A percentile compares a stretch with the other conserved stretches of the same genome.
Evolutionary conservation across 768 basidiomycete species (phyloP).

Genomic region (Calvatia gigantea): DNA sequence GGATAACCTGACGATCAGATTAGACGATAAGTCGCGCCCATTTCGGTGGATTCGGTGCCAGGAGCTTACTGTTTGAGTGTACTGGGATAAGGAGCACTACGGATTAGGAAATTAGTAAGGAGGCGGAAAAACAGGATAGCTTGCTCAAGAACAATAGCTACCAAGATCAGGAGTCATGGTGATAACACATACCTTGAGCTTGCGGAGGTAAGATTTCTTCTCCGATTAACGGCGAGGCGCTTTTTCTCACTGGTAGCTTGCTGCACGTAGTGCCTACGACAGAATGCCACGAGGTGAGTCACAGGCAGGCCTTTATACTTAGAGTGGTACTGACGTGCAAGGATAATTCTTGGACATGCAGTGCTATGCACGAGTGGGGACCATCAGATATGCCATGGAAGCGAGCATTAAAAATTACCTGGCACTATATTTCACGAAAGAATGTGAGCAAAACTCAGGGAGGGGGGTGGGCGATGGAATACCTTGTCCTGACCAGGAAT

Average conservation of each 20-base stretch:
- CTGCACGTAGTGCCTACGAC: conserved; percentile 68
- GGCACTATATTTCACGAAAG: conserved; percentile 43
- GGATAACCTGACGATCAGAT: conserved; percentile 18
- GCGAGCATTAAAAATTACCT: conserved; percentile 40
- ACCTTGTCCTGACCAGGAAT: conserved; percentile 83
- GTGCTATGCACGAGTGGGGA: conserved; percentile 46
- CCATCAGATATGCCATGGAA: conserved; percentile 9
- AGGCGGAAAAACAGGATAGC: conserved; percentile 12
- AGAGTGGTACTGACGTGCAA: conserved; percentile 67
- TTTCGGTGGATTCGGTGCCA: background rate
- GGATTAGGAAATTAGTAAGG: conserved; percentile 18
- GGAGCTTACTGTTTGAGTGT: conserved; percentile 36
- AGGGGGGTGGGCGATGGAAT: conserved; percentile 15
- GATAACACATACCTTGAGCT: conserved; percentile 42
- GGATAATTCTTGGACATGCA: conserved; percentile 86
- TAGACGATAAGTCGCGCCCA: background rate
- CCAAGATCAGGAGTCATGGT: conserved; percentile 5
- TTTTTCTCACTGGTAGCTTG: conserved; percentile 86
- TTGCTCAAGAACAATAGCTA: conserved; percentile 5
- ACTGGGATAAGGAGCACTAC: conserved; percentile 31
- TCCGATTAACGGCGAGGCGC: conserved; percentile 53
- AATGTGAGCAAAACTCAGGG: conserved; percentile 10
- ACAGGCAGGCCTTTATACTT: conserved; percentile 11
- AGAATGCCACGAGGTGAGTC: background rate
- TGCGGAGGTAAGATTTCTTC: conserved; percentile 55